Base-by-base conservation (phyloP, 2,329 filamentous ascomycete species). In the Mycosphaerelloides madeirae region DNA sequence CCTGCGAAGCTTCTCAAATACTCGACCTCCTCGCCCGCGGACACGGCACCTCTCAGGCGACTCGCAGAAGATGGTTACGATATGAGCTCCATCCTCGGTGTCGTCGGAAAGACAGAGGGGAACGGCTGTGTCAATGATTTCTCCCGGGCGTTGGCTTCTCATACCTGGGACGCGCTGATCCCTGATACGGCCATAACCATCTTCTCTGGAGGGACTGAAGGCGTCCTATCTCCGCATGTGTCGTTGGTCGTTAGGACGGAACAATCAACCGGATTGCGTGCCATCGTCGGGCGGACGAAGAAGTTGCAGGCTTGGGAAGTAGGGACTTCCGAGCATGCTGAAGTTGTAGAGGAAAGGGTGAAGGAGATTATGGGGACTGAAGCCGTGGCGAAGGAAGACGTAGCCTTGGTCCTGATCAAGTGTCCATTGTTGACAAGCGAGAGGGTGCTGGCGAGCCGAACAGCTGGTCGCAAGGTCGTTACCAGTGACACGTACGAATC, bases 41-140 rank as follows among this genome's bases (percentile, higher is more conserved):
- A 44, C 28, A 33, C 15, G 18, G 25, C 42, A 12, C 29, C 42
- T 8, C 31, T 44, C 14, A 35, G 14, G 3, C 8, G 19, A 13
- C 34, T 37, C 9, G 16, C 35, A 2, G 12, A 29, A 18, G 31
- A 14, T 4, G 40, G 40, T 20, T 42, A 38, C 39, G 14, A 15
- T 3, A 38, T 11, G 3, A 18, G 38, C 32, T 16, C 34, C 22
- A 46, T 46, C n/a, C 19, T 46, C 3, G 44, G 44, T 8, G 25
- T 46, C 13, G 33, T 46, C n/a, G 44, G 44, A 16, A 46, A 46
- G 34, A 46, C 44, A 14, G 44, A 46, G 33, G 44, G 44, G 6
- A 46, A 46, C 34, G 44, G 44, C 14, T 46, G 44, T 19, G 44
- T 46, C 25, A 46, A 46, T 19, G 44, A 46, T 29, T 46, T 46